Evolutionary conservation across 2,329 filamentous ascomycete genomes (phyloP), one percentile per base, ranked within the genome.

Genomic region (Hirsutella thompsonii): DNA sequence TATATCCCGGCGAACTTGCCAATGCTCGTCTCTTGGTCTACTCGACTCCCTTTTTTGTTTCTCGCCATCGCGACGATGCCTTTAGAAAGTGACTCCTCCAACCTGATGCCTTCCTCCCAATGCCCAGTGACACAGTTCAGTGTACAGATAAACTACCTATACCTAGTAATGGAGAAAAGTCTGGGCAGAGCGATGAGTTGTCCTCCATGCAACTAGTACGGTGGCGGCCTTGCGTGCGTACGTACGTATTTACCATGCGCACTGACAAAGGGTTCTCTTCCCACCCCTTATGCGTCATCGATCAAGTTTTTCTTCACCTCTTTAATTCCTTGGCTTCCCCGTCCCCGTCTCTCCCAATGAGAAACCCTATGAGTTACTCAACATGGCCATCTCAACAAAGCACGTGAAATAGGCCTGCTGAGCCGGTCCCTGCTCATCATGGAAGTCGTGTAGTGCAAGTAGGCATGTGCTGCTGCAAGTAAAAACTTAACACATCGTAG

Each of bases 111-210:
- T n/a, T n/a, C n/a, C n/a, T n/a, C n/a, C n/a, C n/a, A n/a, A n/a
- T n/a, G n/a, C n/a, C n/a, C n/a, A n/a, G n/a, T n/a, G n/a, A n/a
- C n/a, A n/a, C n/a, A n/a, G n/a, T n/a, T n/a, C n/a, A n/a, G n/a
- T n/a, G n/a, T n/a, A n/a, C n/a, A n/a, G n/a, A n/a, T n/a, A n/a
- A n/a, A n/a, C n/a, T n/a, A n/a, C n/a, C n/a, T n/a, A n/a, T n/a
- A n/a, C n/a, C n/a, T n/a, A n/a, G n/a, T n/a, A n/a, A n/a, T n/a
- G n/a, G n/a, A n/a, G n/a, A 36, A 20, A 33, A 20, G 19, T n/a
- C 20, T 42, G 37, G 30, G 41, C 37, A 33, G n/a, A n/a, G 32
- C 34, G 35, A 38, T 41, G 42, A 43, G 38, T 38, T 43, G 38
- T 41, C 42, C 30, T 8, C 23, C 21, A 38, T 36, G 30, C 38